These are phyloP conservation scores for Linanthus parryae DNA, from an alignment of 148 eudicot species.

Conservation along the genomic window DNA sequence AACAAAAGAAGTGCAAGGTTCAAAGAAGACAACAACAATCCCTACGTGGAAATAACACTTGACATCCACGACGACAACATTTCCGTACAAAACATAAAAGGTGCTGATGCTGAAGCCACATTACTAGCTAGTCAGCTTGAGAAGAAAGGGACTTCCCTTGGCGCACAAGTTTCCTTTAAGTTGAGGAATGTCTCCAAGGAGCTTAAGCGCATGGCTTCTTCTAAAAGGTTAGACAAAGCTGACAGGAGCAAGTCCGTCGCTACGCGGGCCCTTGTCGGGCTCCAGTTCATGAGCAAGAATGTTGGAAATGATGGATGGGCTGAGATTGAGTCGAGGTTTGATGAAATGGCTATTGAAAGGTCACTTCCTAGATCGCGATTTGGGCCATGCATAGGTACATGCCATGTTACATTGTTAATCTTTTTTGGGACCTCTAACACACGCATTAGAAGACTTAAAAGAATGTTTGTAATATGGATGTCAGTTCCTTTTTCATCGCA, in stretches of 20 bases:
- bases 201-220: conserved; percentile 37
- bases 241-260: conserved; percentile 39
- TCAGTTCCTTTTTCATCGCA: conserved; percentile 5
- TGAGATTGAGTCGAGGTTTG: conserved; percentile 31
- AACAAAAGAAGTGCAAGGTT: conserved; percentile 6
- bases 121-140: conserved; percentile 30
- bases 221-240: conserved; percentile 9
- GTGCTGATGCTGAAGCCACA: conserved; percentile 39
- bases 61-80: conserved; percentile 49
- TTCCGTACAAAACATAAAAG: conserved; percentile 36
- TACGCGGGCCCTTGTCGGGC: conserved; percentile 33
- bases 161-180: conserved; percentile 35
- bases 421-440: background rate
- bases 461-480: background rate
- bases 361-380: conserved; percentile 33
- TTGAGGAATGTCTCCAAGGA: conserved; percentile 41
- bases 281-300: conserved; percentile 41
- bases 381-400: conserved; percentile 50
- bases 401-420: background rate
- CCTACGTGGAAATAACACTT: conserved; percentile 44
- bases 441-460: too few relatives aligned
- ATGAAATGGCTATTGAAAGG: conserved; percentile 26
- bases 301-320: conserved; percentile 41
- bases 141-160: conserved; percentile 16
- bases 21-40: conserved; percentile 14